Base-by-base conservation (phyloP, 148 eudicot species). In the Suaeda aralocaspica region DNA sequence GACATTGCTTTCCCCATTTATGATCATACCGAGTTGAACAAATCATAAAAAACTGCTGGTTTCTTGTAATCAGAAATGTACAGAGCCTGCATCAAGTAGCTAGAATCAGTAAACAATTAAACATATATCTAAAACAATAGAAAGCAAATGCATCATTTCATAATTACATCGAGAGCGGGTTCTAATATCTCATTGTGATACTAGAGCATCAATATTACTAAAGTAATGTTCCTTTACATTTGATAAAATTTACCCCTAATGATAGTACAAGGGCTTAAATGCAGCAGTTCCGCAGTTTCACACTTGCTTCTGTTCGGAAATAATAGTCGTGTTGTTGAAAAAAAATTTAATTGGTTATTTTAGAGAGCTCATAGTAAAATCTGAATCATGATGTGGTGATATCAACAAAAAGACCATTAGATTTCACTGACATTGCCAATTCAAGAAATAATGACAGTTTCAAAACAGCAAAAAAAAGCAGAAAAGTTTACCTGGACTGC, bases 41-140 rank as follows among this genome's bases (percentile, higher is more conserved):
- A 78, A 84, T 90, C 86, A 49, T 78, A 86, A 82, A 76, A 90
- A 58, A 90, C 86, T 67, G 75, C 70, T 48, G 96, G 96, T 68
- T 88, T 88, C 78, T 52, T 86, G 79, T 65, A 77, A 25, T 83
- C 83, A 7, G 85, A 76, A 24, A 72, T 70, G 72, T 81, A 84
- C 62, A 90, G 30, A 16, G 74, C 89, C 96, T 91, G 81, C 70
- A 79, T 69, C 72, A 69, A 39, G 41, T 36, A n/a, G n/a, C 51
- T 21, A 60, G 21, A 51, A 5, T 39, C 42, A 58, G 64, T 60
- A n/a, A 34, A 33, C 44, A 34, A n/a, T n/a, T n/a, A n/a, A n/a
- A n/a, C n/a, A n/a, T n/a, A n/a, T n/a, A n/a, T 60, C 64, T 19
- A 14, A 60, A 60, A 34, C 26, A 31, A 2, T 2, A 5, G 42